Conservation (phyloP, 306 rosid genomes). For the Rosa lucieae region DNA sequence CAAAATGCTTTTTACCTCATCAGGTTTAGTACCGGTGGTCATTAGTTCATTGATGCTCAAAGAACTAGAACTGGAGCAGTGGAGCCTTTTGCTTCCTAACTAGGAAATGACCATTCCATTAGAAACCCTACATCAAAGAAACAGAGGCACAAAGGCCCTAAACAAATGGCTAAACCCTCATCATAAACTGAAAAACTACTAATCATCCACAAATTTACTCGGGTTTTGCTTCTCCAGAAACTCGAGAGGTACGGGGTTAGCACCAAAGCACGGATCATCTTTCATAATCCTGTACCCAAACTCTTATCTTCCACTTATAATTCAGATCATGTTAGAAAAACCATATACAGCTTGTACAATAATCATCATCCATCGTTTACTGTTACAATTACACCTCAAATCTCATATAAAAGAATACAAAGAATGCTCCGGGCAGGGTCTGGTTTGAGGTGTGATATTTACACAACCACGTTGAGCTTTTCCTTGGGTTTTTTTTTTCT, state of each 20-base stretch:
- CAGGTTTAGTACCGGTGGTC: background rate
- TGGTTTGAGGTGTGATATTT: conserved; percentile 12
- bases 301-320: background rate
- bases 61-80: background rate
- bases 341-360: background rate
- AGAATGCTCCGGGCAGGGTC: background rate
- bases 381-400: background rate
- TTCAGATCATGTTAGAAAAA: background rate
- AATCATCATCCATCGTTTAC: background rate
- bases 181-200: background rate
- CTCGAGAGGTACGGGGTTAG: background rate
- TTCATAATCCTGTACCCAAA: background rate
- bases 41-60: no score
- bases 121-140: background rate
- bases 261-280: background rate
- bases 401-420: background rate
- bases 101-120: background rate
- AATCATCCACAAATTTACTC: background rate
- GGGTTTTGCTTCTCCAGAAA: background rate
- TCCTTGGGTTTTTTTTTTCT: background rate
- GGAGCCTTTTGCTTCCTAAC: no score
- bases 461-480: background rate
- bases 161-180: background rate
- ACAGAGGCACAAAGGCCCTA: background rate
- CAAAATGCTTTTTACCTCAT: background rate